phyloP scores from a whole-genome alignment of 2,329 filamentous ascomycete genomes.

The Erysiphe pulchra region DNA sequence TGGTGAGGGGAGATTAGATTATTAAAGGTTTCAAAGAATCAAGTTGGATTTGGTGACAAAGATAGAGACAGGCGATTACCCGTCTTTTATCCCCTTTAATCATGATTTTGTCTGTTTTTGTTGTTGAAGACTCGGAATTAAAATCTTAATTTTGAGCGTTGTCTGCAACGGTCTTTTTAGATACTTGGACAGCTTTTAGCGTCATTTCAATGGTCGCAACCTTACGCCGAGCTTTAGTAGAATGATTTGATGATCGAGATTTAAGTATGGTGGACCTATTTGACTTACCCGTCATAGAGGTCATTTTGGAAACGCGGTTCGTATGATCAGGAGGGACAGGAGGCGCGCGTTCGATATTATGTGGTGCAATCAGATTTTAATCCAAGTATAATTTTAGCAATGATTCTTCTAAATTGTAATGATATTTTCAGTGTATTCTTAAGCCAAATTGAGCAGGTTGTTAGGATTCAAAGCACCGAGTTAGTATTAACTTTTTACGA shows the following conservation, averaged over 20 bases:
- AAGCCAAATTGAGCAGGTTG: too few species aligned
- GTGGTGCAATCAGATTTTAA: neutral
- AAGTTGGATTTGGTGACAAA: neutral
- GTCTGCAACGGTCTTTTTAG: neutral
- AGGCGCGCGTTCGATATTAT: neutral
- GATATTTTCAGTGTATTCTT: too few species aligned
- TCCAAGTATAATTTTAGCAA: neutral
- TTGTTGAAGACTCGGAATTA: neutral
- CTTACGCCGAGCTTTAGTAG: neutral
- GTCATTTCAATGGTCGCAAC: neutral
- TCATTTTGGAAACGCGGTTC: neutral
- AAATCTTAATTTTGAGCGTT: too few species aligned
- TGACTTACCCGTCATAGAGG: neutral
- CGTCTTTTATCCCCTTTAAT: neutral
- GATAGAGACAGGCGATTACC: neutral
- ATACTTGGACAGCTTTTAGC: neutral
- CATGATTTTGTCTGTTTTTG: neutral
- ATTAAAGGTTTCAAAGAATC: neutral
- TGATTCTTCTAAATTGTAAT: too few species aligned
- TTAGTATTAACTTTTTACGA: too few species aligned
- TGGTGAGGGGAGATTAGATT: neutral
- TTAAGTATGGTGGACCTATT: neutral
- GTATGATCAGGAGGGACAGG: neutral
- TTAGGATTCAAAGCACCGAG: too few species aligned
- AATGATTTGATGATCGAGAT: neutral